Conservation (phyloP, 2,329 filamentous ascomycete genomes). For the Xylaria sp. region DNA sequence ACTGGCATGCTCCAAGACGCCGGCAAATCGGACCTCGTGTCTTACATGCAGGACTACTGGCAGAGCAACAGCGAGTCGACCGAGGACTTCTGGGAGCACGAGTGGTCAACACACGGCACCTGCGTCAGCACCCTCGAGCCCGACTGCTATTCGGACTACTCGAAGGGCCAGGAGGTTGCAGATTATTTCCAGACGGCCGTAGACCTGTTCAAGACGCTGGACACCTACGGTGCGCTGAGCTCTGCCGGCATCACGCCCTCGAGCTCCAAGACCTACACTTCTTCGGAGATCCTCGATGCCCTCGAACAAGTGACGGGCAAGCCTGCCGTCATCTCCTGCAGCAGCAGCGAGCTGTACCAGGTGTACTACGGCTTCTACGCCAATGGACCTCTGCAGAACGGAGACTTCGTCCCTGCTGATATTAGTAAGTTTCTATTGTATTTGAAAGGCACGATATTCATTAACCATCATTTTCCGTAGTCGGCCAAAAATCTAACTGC, state of each 20-base stretch:
- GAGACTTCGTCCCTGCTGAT: constrained; percentile 66
- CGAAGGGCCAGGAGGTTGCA: constrained; percentile 70
- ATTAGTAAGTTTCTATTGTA: constrained; percentile 22
- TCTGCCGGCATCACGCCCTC: constrained; percentile 70
- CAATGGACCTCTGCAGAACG: constrained; percentile 67
- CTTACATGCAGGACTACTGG: constrained; percentile 78
- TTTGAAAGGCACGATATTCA: not conserved
- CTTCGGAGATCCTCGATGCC: constrained; percentile 67
- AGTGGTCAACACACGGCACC: constrained; percentile 80
- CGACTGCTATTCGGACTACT: constrained; percentile 71
- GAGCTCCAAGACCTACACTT: constrained; percentile 66
- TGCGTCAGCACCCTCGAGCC: constrained; percentile 77
- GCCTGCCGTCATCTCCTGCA: constrained; percentile 67
- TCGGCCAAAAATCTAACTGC: constrained; percentile 70
- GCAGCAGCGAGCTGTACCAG: constrained; percentile 59
- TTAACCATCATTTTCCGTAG: constrained; percentile 50
- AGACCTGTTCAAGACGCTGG: constrained; percentile 72
- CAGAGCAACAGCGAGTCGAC: constrained; percentile 74
- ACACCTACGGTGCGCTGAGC: constrained; percentile 71
- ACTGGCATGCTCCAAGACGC: constrained; percentile 64
- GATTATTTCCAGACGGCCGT: constrained; percentile 77
- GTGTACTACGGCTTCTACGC: constrained; percentile 74
- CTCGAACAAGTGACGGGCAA: constrained; percentile 64
- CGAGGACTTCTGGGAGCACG: constrained; percentile 76
- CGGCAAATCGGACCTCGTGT: constrained; percentile 63